These are phyloP conservation scores for Naumovozyma dairenensis DNA, from an alignment of 805 yeast species.

Conservation along the genomic window DNA sequence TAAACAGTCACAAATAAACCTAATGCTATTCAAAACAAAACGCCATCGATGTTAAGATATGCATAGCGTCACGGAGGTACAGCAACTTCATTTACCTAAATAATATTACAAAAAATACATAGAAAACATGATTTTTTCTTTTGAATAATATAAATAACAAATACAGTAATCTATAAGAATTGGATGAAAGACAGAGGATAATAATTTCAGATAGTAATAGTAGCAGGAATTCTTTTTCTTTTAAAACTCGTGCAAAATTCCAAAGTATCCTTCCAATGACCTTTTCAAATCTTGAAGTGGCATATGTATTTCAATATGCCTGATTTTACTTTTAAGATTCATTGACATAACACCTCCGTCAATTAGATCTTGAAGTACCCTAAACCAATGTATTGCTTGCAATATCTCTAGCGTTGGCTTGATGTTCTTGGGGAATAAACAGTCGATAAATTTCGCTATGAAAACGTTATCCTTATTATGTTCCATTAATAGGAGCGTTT, in stretches of 20 bases:
- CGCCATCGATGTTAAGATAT: too few relatives aligned
- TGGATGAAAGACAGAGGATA: too few relatives aligned
- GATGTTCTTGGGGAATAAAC: conserved; percentile 1
- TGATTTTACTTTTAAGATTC: conserved; percentile 56
- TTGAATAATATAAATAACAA: too few relatives aligned
- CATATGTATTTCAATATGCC: conserved; percentile 55
- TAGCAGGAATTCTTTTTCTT: too few relatives aligned
- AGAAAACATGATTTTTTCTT: too few relatives aligned
- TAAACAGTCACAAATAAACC: too few relatives aligned
- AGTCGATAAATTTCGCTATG: conserved; percentile 25
- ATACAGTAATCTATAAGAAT: too few relatives aligned
- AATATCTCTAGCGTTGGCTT: conserved; percentile 27
- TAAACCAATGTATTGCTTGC: conserved; percentile 44
- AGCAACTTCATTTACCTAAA: too few relatives aligned
- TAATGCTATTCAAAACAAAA: too few relatives aligned
- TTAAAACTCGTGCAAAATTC: conserved; percentile 23
- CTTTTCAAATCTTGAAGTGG: conserved; percentile 59
- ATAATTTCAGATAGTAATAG: too few relatives aligned
- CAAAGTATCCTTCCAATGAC: conserved; percentile 46
- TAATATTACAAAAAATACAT: too few relatives aligned
- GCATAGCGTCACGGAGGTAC: too few relatives aligned
- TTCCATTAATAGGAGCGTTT: conserved; percentile 46
- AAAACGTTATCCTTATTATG: conserved; percentile 27
- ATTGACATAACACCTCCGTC: conserved; percentile 68
- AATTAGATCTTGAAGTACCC: conserved; percentile 54